These are phyloP conservation scores for Hypoxylon cercidicola DNA, from an alignment of 495 filamentous ascomycete genomes.

Conservation along the genomic window DNA sequence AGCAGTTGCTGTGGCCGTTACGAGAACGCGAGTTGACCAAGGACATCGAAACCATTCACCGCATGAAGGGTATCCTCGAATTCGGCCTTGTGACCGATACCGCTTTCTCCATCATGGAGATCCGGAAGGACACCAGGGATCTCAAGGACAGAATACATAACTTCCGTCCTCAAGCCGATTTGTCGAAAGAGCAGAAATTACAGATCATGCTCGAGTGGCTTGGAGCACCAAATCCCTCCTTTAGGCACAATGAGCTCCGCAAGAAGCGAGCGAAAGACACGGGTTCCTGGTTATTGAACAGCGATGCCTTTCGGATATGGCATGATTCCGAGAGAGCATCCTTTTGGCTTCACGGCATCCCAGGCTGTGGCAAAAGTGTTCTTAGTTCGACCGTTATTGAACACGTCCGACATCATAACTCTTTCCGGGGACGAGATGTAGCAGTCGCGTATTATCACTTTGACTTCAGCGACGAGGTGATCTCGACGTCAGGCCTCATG, in stretches of 20 bases:
- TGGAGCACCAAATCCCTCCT: not conserved
- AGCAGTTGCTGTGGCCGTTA: conserved; percentile 1
- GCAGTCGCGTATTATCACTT: not conserved
- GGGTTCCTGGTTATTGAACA: not conserved
- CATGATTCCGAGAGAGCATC: not conserved
- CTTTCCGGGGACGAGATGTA: not conserved
- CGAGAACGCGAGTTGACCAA: conserved; percentile 3
- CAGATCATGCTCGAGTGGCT: not conserved
- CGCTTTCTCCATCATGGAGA: conserved; percentile 1
- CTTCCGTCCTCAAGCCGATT: not conserved
- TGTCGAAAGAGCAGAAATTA: not conserved
- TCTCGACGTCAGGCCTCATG: not conserved
- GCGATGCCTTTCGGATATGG: not conserved
- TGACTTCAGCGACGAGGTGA: not conserved
- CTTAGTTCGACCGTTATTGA: not conserved
- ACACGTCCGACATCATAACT: not conserved
- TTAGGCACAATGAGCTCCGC: not conserved
- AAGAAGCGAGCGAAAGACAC: not conserved
- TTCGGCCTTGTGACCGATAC: not conserved
- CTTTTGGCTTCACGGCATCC: not conserved
- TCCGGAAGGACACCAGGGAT: conserved; percentile 2
- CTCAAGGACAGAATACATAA: not conserved
- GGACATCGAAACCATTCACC: not conserved
- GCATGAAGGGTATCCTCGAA: conserved; percentile 8
- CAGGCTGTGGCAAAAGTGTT: not conserved